Evolutionary conservation across 2,329 filamentous ascomycete species (phyloP), one percentile per base, ranked within the genome.

Genomic region (Calonectria pseudoturangicola): DNA sequence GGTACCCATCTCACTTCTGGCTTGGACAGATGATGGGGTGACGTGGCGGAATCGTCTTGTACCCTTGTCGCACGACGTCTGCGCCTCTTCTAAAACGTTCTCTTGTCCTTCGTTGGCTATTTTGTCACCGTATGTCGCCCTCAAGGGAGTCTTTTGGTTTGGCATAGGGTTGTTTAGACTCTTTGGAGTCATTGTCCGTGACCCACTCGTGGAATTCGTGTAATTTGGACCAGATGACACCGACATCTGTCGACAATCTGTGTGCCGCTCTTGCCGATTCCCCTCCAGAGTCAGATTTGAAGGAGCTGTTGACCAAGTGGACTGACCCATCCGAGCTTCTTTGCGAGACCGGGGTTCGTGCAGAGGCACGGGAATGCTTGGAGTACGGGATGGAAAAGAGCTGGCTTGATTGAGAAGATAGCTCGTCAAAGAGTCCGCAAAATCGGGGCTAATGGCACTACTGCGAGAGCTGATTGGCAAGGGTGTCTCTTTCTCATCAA

Each of bases 351-450:
- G 86, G 25, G 87, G 71, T 67, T 88, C 85, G 10, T 79, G 74
- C 7, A 83, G 80, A 2, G 85, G 83, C 0, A 80, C 72, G 3
- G 76, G 71, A 51, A 81, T 79, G n/a, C 75, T 77, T 18, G 82
- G 74, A 12, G 81, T 76, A 16, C 82, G 82, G 5, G 82, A 71
- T 4, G 84, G 82, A 3, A 86, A 77, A 0, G 86, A 83, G 36
- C 84, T 79, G 13, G 87, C 85, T 66, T 89, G 88, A 62, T 87
- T 88, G 33, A 89, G 81, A 47, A 90, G 79, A 0, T 88, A 88
- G 68, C 86, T 84, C 0, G 87, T 87, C 65, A 89, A 80, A n/a
- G 85, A 84, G 7, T 83, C 82, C 6, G 86, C 84, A 5, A 88
- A 78, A 41, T 86, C 85, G 2, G 82, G 69, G 2, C 81, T 75